Percentiles rank a stretch among this genome's conserved stretches.
Evolutionary conservation across 805 yeast genomes (phyloP).

Genomic region (Grigorovia humatica): DNA sequence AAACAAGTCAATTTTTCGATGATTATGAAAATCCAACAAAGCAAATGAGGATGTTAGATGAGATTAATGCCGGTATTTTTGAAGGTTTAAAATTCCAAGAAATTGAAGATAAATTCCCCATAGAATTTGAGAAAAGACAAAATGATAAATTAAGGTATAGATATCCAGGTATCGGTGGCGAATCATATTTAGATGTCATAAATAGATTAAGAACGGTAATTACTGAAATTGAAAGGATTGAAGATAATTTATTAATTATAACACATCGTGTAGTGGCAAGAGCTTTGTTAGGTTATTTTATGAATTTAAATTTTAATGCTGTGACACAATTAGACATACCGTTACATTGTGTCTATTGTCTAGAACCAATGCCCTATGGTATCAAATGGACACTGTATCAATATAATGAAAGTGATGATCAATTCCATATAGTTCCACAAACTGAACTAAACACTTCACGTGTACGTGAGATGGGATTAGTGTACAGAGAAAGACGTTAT

Average conservation of each 20-base stretch:
- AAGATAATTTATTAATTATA: slow-evolving; percentile 71
- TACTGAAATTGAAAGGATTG: slow-evolving; percentile 84
- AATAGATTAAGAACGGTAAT: slow-evolving; percentile 82
- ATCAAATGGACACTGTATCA: slow-evolving; percentile 88
- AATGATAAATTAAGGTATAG: slow-evolving; percentile 74
- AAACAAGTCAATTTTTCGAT: slow-evolving; percentile 67
- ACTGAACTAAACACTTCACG: slow-evolving; percentile 36
- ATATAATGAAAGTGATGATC: slow-evolving; percentile 65
- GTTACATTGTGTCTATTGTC: slow-evolving; percentile 76
- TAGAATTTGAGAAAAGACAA: slow-evolving; percentile 68
- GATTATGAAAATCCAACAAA: slow-evolving; percentile 67
- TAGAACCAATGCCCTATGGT: slow-evolving; percentile 92
- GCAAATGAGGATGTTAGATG: slow-evolving; percentile 89
- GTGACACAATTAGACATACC: slow-evolving; percentile 91
- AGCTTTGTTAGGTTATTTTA: slow-evolving; percentile 75
- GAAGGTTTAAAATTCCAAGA: slow-evolving; percentile 91
- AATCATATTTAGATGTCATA: slow-evolving; percentile 86
- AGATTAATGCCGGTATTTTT: slow-evolving; percentile 83
- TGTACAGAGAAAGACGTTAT: slow-evolving; percentile 56
- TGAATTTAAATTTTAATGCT: slow-evolving; percentile 68
- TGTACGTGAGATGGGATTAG: slow-evolving; percentile 58
- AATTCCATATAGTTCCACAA: slow-evolving; percentile 58
- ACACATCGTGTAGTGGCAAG: slow-evolving; percentile 90
- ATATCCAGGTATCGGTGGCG: slow-evolving; percentile 97
- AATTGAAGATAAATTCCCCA: slow-evolving; percentile 60